Percentiles rank a stretch among this genome's conserved stretches.
These are phyloP conservation scores for Teunomyces stri DNA, from an alignment of 805 yeast species.

Conservation along the genomic window DNA sequence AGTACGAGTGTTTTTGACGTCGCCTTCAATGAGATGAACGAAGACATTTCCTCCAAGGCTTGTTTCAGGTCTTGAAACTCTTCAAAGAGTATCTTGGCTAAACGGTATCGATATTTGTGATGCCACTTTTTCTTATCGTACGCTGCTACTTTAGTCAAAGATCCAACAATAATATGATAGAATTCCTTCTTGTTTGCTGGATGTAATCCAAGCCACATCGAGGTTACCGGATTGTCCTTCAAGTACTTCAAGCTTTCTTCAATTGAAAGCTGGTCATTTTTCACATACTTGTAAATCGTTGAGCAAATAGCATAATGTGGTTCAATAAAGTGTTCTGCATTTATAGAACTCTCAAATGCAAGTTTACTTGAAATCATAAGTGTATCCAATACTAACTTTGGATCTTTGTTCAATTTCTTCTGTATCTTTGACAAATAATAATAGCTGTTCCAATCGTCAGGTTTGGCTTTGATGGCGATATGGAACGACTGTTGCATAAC, in stretches of 20 bases:
- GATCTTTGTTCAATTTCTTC: conserved; percentile 43
- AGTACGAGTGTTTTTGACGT: conserved; percentile 69
- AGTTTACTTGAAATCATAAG: conserved; percentile 44
- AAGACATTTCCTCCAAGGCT: conserved; percentile 65
- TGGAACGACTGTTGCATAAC: conserved; percentile 43
- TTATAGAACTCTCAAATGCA: conserved; percentile 36
- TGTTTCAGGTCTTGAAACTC: conserved; percentile 49
- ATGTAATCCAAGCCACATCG: background rate
- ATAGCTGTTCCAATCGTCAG: conserved; percentile 58
- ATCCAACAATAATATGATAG: conserved; percentile 38
- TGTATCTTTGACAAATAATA: conserved; percentile 60
- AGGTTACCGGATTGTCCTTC: conserved; percentile 31
- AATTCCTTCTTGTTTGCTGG: conserved; percentile 16
- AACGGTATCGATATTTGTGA: conserved; percentile 74
- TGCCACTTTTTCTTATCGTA: conserved; percentile 89
- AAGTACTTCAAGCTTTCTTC: conserved; percentile 41
- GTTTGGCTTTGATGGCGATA: conserved; percentile 44
- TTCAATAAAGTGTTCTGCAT: conserved; percentile 63
- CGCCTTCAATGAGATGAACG: conserved; percentile 62
- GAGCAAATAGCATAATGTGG: conserved; percentile 72
- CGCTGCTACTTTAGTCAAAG: conserved; percentile 46
- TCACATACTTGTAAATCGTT: conserved; percentile 54
- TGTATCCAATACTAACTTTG: conserved; percentile 36
- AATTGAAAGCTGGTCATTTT: conserved; percentile 29
- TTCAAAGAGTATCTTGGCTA: conserved; percentile 60